Evolutionary conservation across 148 eudicot genomes (phyloP).

Genomic region (Rhododendron mucronatum): DNA sequence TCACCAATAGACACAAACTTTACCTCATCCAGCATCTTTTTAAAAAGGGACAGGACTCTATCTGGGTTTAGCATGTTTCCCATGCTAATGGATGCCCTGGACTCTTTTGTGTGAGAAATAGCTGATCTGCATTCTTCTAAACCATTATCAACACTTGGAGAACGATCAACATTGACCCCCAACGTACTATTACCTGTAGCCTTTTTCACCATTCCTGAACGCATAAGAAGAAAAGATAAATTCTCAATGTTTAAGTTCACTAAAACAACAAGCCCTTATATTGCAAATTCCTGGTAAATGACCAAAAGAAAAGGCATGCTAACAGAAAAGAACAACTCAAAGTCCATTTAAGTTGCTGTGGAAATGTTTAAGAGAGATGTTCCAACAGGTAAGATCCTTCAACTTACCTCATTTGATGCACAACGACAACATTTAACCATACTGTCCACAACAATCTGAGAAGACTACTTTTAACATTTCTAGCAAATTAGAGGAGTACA

Average conservation of each 20-base stretch:
- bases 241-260: not conserved
- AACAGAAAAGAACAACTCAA: not conserved
- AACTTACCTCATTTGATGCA: not conserved
- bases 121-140: conserved; percentile 40
- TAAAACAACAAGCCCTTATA: not conserved
- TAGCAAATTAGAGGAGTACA: not conserved
- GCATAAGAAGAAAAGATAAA: not conserved
- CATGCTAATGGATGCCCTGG: conserved; percentile 24
- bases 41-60: conserved; percentile 59
- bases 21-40: conserved; percentile 79
- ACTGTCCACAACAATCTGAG: not conserved
- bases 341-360: not conserved
- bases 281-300: not conserved
- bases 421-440: not conserved
- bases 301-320: not conserved
- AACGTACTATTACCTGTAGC: conserved; percentile 34
- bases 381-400: not conserved
- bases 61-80: conserved; percentile 47
- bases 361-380: not conserved
- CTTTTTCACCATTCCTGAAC: conserved; percentile 81
- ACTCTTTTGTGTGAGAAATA: conserved; percentile 37
- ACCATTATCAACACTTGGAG: conserved; percentile 32
- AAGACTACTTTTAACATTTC: not conserved
- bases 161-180: conserved; percentile 56
- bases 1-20: not conserved